Base-by-base conservation (phyloP, 345 rosid species). In the Chamaenerion angustifolium region DNA sequence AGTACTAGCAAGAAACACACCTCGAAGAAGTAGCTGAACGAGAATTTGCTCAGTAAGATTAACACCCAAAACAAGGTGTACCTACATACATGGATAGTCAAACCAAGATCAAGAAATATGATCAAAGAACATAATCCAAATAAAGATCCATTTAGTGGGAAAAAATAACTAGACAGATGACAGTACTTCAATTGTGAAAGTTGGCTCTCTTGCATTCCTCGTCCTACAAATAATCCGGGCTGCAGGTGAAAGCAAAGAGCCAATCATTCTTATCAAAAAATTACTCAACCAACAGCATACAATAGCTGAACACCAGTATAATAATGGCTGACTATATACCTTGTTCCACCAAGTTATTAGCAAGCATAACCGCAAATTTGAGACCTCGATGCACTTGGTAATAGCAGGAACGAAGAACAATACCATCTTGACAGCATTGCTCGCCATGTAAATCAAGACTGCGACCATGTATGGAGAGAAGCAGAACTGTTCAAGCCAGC, bases 191-290 rank as follows among this genome's bases (percentile, higher is more conserved):
- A 70, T 51, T 74, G 75, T 12, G 95, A 83, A 57, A 90, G 58
- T 70, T 86, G 95, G 49, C 86, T 81, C 76, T 90, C 98, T 67
- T 90, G 98, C 92, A 90, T 74, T 66, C 98, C 98, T 49, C 88
- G 77, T 55, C 98, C 98, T 52, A 86, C 64, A 52, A 69, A 90
- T 73, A 78, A 68, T 70, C 88, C 76, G 64, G 95, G 82, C 98
- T 90, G 68, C 77, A 46, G 43, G 16, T 14, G 19, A 45, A 16
- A 15, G 31, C 23, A 49, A 49, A 6, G 14, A 31, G 3, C 3
- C 14, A 49, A 10, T 25, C 21, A 13, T 7, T 11, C 16, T 25
- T 19, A 17, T 25, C 15, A 6, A 19, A 12, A 50, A 13, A 31
- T 25, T 27, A 19, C 52, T 40, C 17, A 2, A 18, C 16, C 19